Conservation (phyloP, 352 stramenopile genomes). For the Elongisporangium undulatum region DNA sequence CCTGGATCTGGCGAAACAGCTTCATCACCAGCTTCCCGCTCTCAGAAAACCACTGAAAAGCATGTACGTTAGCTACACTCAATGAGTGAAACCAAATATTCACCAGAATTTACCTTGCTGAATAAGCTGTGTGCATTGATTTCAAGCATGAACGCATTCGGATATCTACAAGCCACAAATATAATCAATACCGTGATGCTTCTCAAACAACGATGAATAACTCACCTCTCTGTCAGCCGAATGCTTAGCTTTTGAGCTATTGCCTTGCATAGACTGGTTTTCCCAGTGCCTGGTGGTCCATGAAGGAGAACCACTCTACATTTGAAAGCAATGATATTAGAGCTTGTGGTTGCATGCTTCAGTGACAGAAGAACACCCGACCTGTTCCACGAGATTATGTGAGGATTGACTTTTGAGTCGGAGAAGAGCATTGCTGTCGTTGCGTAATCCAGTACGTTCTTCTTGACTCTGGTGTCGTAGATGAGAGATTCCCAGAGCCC, state of each 20-base stretch:
- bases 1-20: conserved; percentile 89
- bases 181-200: conserved; percentile 3
- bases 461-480: conserved; percentile 78
- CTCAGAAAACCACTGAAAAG: conserved; percentile 90
- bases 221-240: conserved; percentile 63
- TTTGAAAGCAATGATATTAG: conserved; percentile 3
- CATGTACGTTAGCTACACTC: not conserved
- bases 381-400: conserved; percentile 92
- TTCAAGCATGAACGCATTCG: conserved; percentile 79
- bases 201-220: not conserved
- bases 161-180: conserved; percentile 25
- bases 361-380: conserved; percentile 1
- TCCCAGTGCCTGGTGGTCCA: conserved; percentile 90
- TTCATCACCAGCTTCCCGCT: conserved; percentile 92
- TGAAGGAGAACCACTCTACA: conserved; percentile 83
- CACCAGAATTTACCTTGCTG: conserved; percentile 43
- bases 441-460: conserved; percentile 82
- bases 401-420: conserved; percentile 73
- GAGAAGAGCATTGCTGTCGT: conserved; percentile 90
- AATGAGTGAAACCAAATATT: not conserved
- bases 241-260: conserved; percentile 92
- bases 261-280: conserved; percentile 91
- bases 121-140: conserved; percentile 94
- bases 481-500: conserved; percentile 86
- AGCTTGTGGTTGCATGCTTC: not conserved